These are phyloP conservation scores for Kitagawia praeruptora DNA, from an alignment of 129 eudicot species.

Conservation along the genomic window DNA sequence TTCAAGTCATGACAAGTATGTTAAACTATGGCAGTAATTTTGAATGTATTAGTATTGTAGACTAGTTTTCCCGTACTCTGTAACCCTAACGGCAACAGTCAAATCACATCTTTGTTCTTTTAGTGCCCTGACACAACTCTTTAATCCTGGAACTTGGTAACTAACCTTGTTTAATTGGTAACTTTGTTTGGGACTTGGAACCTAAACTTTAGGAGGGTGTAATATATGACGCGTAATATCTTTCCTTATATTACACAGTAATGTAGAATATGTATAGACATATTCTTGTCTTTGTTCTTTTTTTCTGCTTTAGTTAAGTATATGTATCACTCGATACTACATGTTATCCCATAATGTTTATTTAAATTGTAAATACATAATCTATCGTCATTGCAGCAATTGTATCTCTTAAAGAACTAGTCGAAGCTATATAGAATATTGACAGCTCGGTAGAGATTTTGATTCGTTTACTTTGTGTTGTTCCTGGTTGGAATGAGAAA, in stretches of 20 bases:
- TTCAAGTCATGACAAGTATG: slow-evolving; percentile 77
- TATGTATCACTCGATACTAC: no score
- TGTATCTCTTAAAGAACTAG: slow-evolving; percentile 67
- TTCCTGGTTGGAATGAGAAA: slow-evolving; percentile 99
- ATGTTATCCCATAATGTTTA: no score
- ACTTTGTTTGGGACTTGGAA: neutral
- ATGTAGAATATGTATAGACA: no score
- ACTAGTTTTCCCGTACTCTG: slow-evolving; percentile 3
- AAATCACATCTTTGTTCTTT: neutral
- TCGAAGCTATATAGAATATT: slow-evolving; percentile 58
- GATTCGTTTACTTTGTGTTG: slow-evolving; percentile 72
- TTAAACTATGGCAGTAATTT: slow-evolving; percentile 77
- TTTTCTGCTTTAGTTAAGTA: no score
- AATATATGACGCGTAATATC: no score
- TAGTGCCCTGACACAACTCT: no score
- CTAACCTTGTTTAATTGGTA: neutral
- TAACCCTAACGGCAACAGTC: no score
- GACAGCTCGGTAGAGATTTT: slow-evolving; percentile 74
- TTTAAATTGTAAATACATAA: no score
- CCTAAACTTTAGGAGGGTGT: neutral
- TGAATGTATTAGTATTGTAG: neutral
- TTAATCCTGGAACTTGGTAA: slow-evolving; percentile 2
- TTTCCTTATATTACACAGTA: no score
- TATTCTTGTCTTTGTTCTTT: no score
- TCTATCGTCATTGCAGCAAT: slow-evolving; percentile 45